These are phyloP conservation scores for Eimeria brunetti DNA, from an alignment of 169 alveolate genomes.

Conservation along the genomic window DNA sequence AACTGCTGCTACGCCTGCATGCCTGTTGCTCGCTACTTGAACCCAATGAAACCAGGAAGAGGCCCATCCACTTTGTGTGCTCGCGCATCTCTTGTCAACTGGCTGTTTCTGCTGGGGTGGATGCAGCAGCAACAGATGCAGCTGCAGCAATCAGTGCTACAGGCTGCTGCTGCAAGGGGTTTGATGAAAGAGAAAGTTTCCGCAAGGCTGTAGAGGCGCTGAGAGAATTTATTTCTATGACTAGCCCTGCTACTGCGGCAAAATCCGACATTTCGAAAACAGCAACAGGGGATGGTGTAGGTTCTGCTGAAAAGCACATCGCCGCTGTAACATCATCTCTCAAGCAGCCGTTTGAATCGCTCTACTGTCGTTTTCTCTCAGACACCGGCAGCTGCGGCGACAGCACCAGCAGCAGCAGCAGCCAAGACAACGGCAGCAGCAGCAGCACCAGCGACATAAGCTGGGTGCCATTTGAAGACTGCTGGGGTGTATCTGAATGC, in stretches of 20 bases:
- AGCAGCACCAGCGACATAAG: neutral
- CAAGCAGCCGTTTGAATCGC: conserved; percentile 26
- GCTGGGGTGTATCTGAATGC: conserved; percentile 61
- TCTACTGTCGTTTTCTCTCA: neutral
- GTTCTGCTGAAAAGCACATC: neutral
- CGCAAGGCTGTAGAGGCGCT: conserved; percentile 35
- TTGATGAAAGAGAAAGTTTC: conserved; percentile 26
- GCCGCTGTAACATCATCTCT: neutral
- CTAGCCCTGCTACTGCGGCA: neutral
- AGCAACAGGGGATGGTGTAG: neutral
- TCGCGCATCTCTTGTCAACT: conserved; percentile 29
- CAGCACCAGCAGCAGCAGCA: conserved; percentile 26
- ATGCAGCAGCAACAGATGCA: neutral
- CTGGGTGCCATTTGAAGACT: conserved; percentile 62
- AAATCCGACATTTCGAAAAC: neutral
- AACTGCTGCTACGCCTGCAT: conserved; percentile 27
- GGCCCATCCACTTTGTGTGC: conserved; percentile 29
- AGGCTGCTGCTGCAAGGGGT: conserved; percentile 58
- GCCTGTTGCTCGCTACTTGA: conserved; percentile 11
- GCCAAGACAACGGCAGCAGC: neutral
- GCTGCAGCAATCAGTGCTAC: conserved; percentile 15
- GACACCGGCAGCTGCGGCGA: neutral
- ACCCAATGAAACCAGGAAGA: neutral
- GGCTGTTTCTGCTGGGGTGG: neutral
- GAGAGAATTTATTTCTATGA: neutral